Base-by-base conservation (phyloP, 768 basidiomycete genomes). In the Boletus sensibilis region DNA sequence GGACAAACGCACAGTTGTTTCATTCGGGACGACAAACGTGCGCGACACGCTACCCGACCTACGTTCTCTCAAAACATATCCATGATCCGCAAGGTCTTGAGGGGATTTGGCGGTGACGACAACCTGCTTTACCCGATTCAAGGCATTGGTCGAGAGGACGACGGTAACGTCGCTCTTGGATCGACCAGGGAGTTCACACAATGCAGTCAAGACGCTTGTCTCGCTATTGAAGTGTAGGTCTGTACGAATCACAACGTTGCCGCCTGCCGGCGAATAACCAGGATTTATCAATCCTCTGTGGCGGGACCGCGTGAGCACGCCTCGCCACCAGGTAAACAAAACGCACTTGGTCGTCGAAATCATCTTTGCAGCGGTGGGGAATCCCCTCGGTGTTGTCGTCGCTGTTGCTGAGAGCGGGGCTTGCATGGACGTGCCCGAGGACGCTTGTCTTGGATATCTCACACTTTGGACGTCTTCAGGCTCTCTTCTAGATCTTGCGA, bases 131-230 rank as follows among this genome's bases (percentile, higher is more conserved):
- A 82, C 78, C 58, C 82, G 78, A 60, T 83, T 89, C 74, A 82
- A 81, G 53, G 76, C 68, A 65, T 83, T 84, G 58, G 80, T 84
- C 48, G 81, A 79, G 53, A 91, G 78, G 48, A 77, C 78, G 72
- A 90, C 76, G 57, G 72, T 79, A 50, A 90, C 62, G 63, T 88
- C 83, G 58, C 69, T 68, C 58, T 76, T 80, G 65, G 78, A 79
- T 66, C 88, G 75, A 41, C 88, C 88, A 4, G 88, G 88, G 31
- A 90, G 74, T 71, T 90, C 87, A 65, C 88, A 79, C 72, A 83
- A 76, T 50, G 82, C 84, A 55, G 78, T 79, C 63, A 88, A 72
- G 38, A 76, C 65, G 67, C 77, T 76, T 49, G 77, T 80, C 34
- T 76, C 74, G 37, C 67, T 61, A 65, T 84, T 79, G 73, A 82